Base-by-base conservation (phyloP, 129 eudicot genomes). In the Oenanthe sinensis region DNA sequence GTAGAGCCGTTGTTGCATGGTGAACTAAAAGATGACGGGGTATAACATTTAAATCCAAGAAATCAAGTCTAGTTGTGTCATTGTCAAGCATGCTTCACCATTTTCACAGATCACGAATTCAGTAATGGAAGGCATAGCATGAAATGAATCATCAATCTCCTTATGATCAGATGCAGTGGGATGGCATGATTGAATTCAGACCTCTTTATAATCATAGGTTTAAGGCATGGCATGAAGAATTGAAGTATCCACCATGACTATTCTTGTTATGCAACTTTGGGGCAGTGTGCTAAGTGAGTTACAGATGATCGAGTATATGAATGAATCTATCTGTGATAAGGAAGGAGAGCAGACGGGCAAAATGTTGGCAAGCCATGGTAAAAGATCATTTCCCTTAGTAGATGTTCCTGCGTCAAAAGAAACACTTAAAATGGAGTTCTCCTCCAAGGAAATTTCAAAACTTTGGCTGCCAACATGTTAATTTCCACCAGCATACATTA, bases 381-480 rank as follows among this genome's bases (percentile, higher is more conserved):
- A 86, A 89, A 91, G 93, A 90, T 91, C 96, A 87, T 72, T 76
- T 90, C 92, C 91, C 72, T 83, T 83, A 76, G 91, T 71, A 78
- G 88, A 84, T 86, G 92, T 89, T 88, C 98, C 97, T 95, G 98
- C 97, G 96, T 87, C 90, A 95, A 95, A 91, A 90, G 85, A 91
- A 95, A 90, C 85, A 85, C 92, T 95, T 91, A 91, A 92, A 87
- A 87, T 52, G 68, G 83, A 82, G 83, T 44, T 81, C 82, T 84
- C 75, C 83, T 80, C 85, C 75, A 76, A 85, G 15, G 45, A 49
- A 84, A 79, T 47, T 76, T 85, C 75, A 47, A 79, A 78, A 60
- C 52, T 72, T 74, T 44, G 79, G 82, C 52, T 49, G 74, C 81
- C 87, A 46, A 46, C 77, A 76, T 58, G 45, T 71, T 71, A 78